phyloP scores from a whole-genome alignment of 2,329 filamentous ascomycete genomes.

The Fusarium coicis region DNA sequence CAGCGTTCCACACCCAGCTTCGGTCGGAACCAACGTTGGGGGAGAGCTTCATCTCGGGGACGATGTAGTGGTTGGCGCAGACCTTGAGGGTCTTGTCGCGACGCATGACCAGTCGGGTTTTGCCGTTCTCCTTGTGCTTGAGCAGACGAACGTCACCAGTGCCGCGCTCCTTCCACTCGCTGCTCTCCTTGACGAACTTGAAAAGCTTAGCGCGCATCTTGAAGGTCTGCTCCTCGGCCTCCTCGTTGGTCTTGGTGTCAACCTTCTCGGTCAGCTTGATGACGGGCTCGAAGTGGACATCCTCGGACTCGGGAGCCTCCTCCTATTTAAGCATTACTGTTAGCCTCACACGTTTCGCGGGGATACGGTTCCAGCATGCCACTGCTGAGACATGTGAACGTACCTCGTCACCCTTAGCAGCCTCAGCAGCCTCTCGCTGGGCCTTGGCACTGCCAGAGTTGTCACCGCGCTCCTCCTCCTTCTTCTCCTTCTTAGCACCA shows the following conservation, averaged over 20 bases:
- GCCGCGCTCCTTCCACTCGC: conserved; percentile 99
- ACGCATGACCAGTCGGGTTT: conserved; percentile 98
- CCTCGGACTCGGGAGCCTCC: conserved; percentile 87
- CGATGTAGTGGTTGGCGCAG: conserved; percentile 99
- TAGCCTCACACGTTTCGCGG: conserved; percentile 7
- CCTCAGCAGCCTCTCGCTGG: conserved; percentile 71
- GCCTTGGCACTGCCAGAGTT: conserved; percentile 90
- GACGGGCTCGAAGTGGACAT: conserved; percentile 97
- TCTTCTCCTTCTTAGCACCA: conserved; percentile 96
- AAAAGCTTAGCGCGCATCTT: conserved; percentile 99
- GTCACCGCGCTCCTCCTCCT: conserved; percentile 86
- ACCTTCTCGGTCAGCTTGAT: conserved; percentile 96
- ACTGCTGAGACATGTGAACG: conserved; percentile 30
- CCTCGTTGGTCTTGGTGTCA: conserved; percentile 97
- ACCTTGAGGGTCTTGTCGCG: conserved; percentile 99
- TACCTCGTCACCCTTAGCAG: conserved; percentile 69
- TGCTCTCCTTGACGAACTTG: conserved; percentile 91
- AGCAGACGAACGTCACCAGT: conserved; percentile 95
- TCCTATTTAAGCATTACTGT: conserved; percentile 50
- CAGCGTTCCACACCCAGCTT: conserved; percentile 99
- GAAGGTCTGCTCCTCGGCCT: conserved; percentile 96
- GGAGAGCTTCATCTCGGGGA: conserved; percentile 98
- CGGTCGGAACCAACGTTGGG: conserved; percentile 98
- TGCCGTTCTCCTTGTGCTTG: conserved; percentile 99
- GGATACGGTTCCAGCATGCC: conserved; percentile 12